phyloP scores from a whole-genome alignment of 805 yeast genomes.

The Vanderwaltozyma verrucispora region DNA sequence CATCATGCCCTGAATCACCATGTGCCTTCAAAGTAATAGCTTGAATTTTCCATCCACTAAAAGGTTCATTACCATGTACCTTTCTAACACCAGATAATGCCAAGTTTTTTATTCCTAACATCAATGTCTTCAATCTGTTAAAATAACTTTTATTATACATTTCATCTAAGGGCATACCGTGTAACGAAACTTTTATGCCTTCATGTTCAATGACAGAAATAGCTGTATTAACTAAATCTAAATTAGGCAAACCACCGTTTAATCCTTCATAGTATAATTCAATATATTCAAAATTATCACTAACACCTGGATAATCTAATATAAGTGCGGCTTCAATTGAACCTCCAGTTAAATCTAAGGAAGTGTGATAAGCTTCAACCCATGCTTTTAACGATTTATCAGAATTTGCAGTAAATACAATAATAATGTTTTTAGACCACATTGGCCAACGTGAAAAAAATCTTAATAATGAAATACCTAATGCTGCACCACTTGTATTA shows the following conservation, averaged over 20 bases:
- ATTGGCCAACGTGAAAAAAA: constrained; percentile 79
- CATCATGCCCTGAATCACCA: constrained; percentile 58
- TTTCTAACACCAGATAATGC: constrained; percentile 59
- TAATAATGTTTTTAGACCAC: constrained; percentile 90
- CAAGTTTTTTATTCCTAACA: constrained; percentile 57
- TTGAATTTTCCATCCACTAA: constrained; percentile 94
- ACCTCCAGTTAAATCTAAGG: constrained; percentile 83
- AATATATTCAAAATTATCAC: constrained; percentile 60
- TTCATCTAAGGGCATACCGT: constrained; percentile 41
- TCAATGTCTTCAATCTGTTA: constrained; percentile 47
- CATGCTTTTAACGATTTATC: constrained; percentile 63
- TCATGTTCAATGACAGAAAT: constrained; percentile 68
- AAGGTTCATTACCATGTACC: constrained; percentile 74
- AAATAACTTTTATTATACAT: constrained; percentile 39
- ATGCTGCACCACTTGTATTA: constrained; percentile 74
- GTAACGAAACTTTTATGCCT: constrained; percentile 58
- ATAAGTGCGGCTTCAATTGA: constrained; percentile 85
- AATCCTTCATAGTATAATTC: constrained; percentile 79
- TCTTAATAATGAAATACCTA: constrained; percentile 62
- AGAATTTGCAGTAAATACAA: constrained; percentile 72
- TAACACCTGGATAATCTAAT: constrained; percentile 58
- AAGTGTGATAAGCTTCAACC: constrained; percentile 89
- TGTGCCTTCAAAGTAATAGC: constrained; percentile 70
- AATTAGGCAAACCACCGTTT: constrained; percentile 92
- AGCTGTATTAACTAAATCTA: constrained; percentile 80